These are phyloP conservation scores for Tylopilus plumbeoviolaceoides DNA, from an alignment of 768 basidiomycete species.

Conservation along the genomic window DNA sequence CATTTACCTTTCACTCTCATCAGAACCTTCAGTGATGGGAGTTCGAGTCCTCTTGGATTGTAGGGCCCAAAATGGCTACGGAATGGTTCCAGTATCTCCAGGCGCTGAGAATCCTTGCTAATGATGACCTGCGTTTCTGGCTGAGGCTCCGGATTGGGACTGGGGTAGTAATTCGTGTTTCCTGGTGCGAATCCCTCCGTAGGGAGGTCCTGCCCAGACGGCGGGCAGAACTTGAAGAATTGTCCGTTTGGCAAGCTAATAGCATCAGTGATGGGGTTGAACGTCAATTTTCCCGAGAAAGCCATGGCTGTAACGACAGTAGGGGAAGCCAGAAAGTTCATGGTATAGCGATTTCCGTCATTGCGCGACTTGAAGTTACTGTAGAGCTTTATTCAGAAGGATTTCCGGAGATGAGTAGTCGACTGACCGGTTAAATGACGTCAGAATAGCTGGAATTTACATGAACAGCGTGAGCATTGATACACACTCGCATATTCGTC, in stretches of 20 bases:
- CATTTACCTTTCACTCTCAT: constrained; percentile 97
- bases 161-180: constrained; percentile 71
- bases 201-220: constrained; percentile 82
- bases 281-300: constrained; percentile 88
- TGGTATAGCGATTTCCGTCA: constrained; percentile 89
- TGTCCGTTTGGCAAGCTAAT: constrained; percentile 65
- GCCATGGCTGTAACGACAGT: constrained; percentile 97
- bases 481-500: neutral
- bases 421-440: constrained; percentile 89
- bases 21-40: constrained; percentile 78
- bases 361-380: constrained; percentile 92
- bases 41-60: constrained; percentile 59
- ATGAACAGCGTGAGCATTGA: constrained; percentile 2
- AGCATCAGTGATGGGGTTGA: constrained; percentile 87
- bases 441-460: constrained; percentile 70
- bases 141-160: constrained; percentile 65
- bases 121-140: constrained; percentile 79
- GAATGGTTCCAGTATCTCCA: constrained; percentile 88
- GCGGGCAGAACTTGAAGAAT: constrained; percentile 80
- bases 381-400: constrained; percentile 3
- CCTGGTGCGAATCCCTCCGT: constrained; percentile 76
- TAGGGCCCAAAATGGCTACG: constrained; percentile 59
- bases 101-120: constrained; percentile 69
- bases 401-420: neutral
- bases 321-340: constrained; percentile 98